Conservation (phyloP, 306 rosid species). For the Dryas drummondii region DNA sequence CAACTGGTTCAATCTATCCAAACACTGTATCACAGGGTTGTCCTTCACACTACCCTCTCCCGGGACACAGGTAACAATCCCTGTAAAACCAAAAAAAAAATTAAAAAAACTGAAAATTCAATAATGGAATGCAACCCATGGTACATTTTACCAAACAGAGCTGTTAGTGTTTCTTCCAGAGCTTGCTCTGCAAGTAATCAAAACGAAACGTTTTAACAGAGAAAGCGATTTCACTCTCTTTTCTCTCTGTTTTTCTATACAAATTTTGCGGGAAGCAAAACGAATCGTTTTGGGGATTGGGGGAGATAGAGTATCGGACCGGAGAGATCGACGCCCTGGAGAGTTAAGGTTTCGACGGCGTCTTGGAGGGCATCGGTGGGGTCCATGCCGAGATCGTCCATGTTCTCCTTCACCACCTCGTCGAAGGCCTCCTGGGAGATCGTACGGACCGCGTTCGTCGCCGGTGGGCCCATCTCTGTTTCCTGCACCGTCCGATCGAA, state of each 20-base stretch:
- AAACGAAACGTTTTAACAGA: too few species aligned
- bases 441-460: conserved; percentile 52
- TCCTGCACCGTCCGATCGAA: conserved; percentile 15
- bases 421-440: conserved; percentile 93
- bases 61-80: conserved; percentile 66
- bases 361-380: conserved; percentile 85
- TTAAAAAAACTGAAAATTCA: background rate
- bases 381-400: conserved; percentile 89
- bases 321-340: conserved; percentile 95
- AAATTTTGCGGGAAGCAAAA: conserved; percentile 11
- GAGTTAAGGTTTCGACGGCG: conserved; percentile 74
- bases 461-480: conserved; percentile 55
- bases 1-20: conserved; percentile 52
- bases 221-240: background rate
- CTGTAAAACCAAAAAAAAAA: conserved; percentile 24
- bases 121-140: too few species aligned
- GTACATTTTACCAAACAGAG: background rate
- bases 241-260: background rate
- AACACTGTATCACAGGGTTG: conserved; percentile 61
- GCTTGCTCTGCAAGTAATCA: too few species aligned
- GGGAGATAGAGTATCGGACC: conserved; percentile 34
- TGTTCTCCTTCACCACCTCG: conserved; percentile 80
- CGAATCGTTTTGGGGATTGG: background rate
- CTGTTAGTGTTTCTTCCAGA: background rate
- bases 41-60: conserved; percentile 57